Evolutionary conservation across 495 filamentous ascomycete species (phyloP), one percentile per base, ranked within the genome.

Genomic region (Tuber melanosporum): DNA sequence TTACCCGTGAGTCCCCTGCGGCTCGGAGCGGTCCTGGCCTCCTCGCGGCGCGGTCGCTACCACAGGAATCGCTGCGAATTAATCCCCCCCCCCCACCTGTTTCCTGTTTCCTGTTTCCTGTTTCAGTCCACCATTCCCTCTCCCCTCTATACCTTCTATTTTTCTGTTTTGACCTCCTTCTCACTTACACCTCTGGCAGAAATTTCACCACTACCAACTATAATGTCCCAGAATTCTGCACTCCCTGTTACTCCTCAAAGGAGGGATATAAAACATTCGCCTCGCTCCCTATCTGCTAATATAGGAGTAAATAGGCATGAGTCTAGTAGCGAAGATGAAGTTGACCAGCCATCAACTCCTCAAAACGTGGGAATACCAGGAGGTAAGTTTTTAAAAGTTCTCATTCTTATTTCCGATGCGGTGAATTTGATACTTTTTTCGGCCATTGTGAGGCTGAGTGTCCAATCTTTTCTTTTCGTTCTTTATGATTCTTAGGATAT

Each of bases 271-370:
- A 66, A 66, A 3, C 57, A 19, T 36, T 66, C 57, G 1, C 57
- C 57, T 32, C 57, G 57, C 26, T 66, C 57, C 26, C 57, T 32
- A 36, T 66, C 57, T 66, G 32, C 26, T 26, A 66, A 7, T 36
- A 17, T 66, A 7, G 57, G 57, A 36, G 14, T 3, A 36, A 66
- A 66, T 17, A 36, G 12, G 32, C 57, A 1, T 8, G 57, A 36
- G 26, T 66, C 57, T 36, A 66, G 57, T 66, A 66, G 57, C 26
- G 57, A 66, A 66, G 57, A 66, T 36, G 57, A 66, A 14, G 57
- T 66, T 32, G 57, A 66, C 15, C 57, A 36, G 15, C 57, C 57
- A 36, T 36, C 57, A 3, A 66, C 57, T 36, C 57, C 57, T 14
- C 57, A 66, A 19, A 66, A 17, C 14, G 26, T 14, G 26, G 57